These are phyloP conservation scores for Penicillium goetzii DNA, from an alignment of 495 filamentous ascomycete species.

Conservation along the genomic window DNA sequence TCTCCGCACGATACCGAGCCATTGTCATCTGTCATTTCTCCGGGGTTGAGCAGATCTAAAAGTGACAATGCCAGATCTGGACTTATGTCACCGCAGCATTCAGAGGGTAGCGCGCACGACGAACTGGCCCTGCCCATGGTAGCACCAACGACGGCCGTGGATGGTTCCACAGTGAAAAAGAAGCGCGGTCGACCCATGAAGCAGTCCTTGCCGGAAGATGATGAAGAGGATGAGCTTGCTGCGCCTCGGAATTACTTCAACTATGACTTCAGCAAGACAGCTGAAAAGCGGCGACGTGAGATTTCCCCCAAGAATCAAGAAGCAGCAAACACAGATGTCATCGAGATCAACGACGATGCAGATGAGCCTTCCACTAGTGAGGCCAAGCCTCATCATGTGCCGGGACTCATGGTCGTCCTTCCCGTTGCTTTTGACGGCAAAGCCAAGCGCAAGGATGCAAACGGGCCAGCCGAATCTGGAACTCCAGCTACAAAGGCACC, in stretches of 20 bases:
- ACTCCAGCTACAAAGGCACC: conserved; percentile 21
- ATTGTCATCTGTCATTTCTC: conserved; percentile 41
- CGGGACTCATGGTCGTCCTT: conserved; percentile 1
- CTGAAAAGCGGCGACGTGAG: conserved; percentile 32
- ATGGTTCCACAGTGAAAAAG: conserved; percentile 36
- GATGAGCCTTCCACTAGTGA: conserved; percentile 14
- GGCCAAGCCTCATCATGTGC: neutral
- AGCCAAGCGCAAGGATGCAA: neutral
- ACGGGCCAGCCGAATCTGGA: neutral
- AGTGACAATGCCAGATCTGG: conserved; percentile 26
- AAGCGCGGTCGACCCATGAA: conserved; percentile 43
- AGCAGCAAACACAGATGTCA: neutral
- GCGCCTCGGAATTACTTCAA: conserved; percentile 16
- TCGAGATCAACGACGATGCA: conserved; percentile 14
- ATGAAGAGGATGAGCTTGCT: conserved; percentile 42
- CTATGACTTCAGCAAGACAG: conserved; percentile 11
- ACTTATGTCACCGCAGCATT: conserved; percentile 24
- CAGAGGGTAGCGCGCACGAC: conserved; percentile 31
- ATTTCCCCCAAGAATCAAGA: conserved; percentile 25
- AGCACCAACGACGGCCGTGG: conserved; percentile 20
- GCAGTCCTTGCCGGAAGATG: conserved; percentile 26
- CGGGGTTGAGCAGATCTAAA: conserved; percentile 28
- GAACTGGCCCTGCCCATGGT: conserved; percentile 34
- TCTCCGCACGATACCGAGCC: conserved; percentile 51
- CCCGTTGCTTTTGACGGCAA: neutral